These are phyloP conservation scores for Trichoderma simmonsii DNA, from an alignment of 2,329 filamentous ascomycete species.

Conservation along the genomic window DNA sequence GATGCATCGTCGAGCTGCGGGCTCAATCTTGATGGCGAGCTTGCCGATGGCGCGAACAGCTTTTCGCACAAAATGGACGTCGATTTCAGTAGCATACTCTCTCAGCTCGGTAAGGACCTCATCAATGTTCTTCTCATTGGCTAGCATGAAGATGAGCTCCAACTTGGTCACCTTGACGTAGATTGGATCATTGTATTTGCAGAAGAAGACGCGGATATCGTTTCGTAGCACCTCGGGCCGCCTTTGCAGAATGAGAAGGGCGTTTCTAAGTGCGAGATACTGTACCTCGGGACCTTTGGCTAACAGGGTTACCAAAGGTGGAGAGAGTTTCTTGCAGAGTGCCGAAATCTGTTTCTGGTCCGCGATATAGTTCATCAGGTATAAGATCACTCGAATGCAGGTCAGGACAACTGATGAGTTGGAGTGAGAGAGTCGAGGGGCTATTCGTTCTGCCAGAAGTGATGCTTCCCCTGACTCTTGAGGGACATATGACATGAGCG, in stretches of 20 bases:
- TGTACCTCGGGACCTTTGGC: slow-evolving; percentile 98
- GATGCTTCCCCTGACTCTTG: slow-evolving; percentile 86
- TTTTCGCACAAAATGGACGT: slow-evolving; percentile 97
- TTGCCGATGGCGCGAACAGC: slow-evolving; percentile 97
- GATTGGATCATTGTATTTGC: slow-evolving; percentile 99
- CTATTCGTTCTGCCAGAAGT: slow-evolving; percentile 86
- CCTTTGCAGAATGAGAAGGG: slow-evolving; percentile 86
- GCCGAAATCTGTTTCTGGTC: slow-evolving; percentile 85
- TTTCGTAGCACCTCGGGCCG: slow-evolving; percentile 91
- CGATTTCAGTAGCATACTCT: slow-evolving; percentile 97
- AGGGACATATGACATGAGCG: slow-evolving; percentile 95
- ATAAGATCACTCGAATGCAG: slow-evolving; percentile 92
- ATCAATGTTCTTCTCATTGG: slow-evolving; percentile 90
- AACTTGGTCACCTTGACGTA: slow-evolving; percentile 99
- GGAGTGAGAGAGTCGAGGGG: slow-evolving; percentile 92
- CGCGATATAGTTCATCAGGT: slow-evolving; percentile 97
- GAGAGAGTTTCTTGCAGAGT: slow-evolving; percentile 88
- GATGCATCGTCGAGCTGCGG: slow-evolving; percentile 86
- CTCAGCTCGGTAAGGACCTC: slow-evolving; percentile 90
- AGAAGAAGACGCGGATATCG: slow-evolving; percentile 98
- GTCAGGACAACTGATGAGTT: slow-evolving; percentile 96
- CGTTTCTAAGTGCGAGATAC: slow-evolving; percentile 90
- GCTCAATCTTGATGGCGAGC: slow-evolving; percentile 97
- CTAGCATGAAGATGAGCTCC: slow-evolving; percentile 98
- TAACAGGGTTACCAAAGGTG: slow-evolving; percentile 87